A percentile compares a stretch with the other conserved stretches of the same genome.
phyloP scores from a whole-genome alignment of 179 eudicot genomes.

The Camellia oleifera region DNA sequence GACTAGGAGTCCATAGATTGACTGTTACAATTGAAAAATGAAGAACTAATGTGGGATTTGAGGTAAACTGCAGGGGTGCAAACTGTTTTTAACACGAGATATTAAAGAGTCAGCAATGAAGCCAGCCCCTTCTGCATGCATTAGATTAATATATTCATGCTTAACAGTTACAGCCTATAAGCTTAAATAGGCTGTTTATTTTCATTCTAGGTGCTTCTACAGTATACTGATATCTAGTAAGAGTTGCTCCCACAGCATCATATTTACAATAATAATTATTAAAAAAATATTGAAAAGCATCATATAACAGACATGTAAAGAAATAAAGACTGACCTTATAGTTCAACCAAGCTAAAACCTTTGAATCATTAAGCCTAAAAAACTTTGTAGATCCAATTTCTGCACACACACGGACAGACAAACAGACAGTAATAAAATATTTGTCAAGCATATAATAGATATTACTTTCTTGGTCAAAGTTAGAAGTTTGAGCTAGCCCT shows the following conservation, averaged over 20 bases:
- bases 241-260: neutral
- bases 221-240: neutral
- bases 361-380: slow-evolving; percentile 86
- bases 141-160: neutral
- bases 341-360: slow-evolving; percentile 80
- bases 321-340: slow-evolving; percentile 57
- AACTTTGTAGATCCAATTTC: slow-evolving; percentile 86
- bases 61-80: too few relatives aligned
- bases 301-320: neutral
- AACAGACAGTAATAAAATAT: neutral
- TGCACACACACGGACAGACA: slow-evolving; percentile 26
- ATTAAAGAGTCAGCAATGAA: neutral
- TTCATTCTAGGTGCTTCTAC: neutral
- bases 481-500: neutral
- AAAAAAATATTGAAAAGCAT: neutral
- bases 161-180: neutral
- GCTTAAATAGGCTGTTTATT: neutral
- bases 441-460: neutral
- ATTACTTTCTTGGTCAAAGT: neutral
- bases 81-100: neutral
- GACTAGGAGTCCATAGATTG: too few relatives aligned
- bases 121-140: neutral
- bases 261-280: neutral
- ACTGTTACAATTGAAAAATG: too few relatives aligned
- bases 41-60: too few relatives aligned